Conservation (phyloP, 495 filamentous ascomycete genomes). For the Neurospora sp. region DNA sequence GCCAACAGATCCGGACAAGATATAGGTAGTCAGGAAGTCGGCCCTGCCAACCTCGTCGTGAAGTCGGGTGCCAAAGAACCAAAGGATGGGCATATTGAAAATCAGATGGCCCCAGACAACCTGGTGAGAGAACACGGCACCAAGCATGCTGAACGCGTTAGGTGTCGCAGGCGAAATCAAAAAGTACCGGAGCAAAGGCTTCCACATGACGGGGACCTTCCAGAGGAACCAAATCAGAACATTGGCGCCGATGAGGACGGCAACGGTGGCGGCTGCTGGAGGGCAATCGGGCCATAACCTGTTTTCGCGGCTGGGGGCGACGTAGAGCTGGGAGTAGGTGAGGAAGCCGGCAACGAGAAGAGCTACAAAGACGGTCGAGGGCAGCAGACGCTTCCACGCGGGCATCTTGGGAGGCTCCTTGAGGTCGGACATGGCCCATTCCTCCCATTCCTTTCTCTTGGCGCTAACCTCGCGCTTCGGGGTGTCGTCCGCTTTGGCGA, state of each 20-base stretch:
- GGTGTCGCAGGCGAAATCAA: slow-evolving; percentile 62
- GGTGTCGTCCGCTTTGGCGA: slow-evolving; percentile 30
- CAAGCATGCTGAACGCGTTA: slow-evolving; percentile 51
- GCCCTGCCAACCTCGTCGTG: slow-evolving; percentile 85
- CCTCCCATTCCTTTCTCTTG: slow-evolving; percentile 25
- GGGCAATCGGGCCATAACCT: slow-evolving; percentile 66
- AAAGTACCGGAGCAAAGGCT: slow-evolving; percentile 69
- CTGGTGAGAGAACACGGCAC: slow-evolving; percentile 74
- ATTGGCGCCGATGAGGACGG: slow-evolving; percentile 57
- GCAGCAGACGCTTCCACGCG: slow-evolving; percentile 50
- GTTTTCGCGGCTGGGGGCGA: slow-evolving; percentile 43
- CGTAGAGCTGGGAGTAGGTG: slow-evolving; percentile 50
- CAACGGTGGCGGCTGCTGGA: slow-evolving; percentile 68
- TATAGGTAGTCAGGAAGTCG: slow-evolving; percentile 70
- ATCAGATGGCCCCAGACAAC: slow-evolving; percentile 46
- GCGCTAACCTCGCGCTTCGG: slow-evolving; percentile 23
- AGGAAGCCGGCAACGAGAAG: slow-evolving; percentile 40
- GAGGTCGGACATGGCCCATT: slow-evolving; percentile 29
- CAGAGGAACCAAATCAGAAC: slow-evolving; percentile 50
- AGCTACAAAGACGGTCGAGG: slow-evolving; percentile 48
- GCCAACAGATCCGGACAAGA: slow-evolving; percentile 55
- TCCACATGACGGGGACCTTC: slow-evolving; percentile 60
- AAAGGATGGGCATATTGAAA: slow-evolving; percentile 57
- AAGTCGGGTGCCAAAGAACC: slow-evolving; percentile 42
- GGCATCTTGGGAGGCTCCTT: slow-evolving; percentile 39